phyloP scores from a whole-genome alignment of 1,284 basidiomycete genomes.

The Leccinum griseonigrum region DNA sequence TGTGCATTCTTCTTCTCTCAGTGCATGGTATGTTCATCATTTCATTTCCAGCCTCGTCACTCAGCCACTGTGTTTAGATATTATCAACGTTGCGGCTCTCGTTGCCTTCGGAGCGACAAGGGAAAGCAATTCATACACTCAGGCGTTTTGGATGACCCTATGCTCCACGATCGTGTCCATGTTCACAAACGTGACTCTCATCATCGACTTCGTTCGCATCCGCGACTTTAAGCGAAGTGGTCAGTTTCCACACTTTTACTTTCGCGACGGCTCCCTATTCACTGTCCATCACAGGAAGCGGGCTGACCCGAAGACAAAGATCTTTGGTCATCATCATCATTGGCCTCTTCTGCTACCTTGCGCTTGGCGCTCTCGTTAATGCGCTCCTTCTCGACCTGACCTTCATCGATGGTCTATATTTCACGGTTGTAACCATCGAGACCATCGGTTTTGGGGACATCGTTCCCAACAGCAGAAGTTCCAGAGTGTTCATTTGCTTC shows the following conservation, averaged over 20 bases:
- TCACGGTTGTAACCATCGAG: conserved; percentile 68
- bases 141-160: conserved; percentile 80
- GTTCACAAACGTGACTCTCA: conserved; percentile 68
- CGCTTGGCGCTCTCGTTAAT: conserved; percentile 62
- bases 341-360: conserved; percentile 69
- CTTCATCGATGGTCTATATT: conserved; percentile 72
- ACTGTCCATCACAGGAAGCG: conserved; percentile 51
- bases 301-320: conserved; percentile 78
- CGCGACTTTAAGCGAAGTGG: conserved; percentile 68
- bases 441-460: conserved; percentile 85
- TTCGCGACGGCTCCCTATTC: not conserved
- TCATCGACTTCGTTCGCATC: conserved; percentile 59
- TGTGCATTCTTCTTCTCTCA: conserved; percentile 62
- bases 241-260: conserved; percentile 27
- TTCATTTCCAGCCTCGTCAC: not conserved
- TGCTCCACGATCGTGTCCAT: conserved; percentile 72
- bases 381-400: conserved; percentile 55
- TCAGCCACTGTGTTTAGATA: conserved; percentile 41
- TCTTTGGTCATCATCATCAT: conserved; percentile 78
- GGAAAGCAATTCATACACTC: conserved; percentile 70
- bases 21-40: conserved; percentile 54
- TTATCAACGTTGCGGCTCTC: conserved; percentile 67
- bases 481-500: conserved; percentile 55
- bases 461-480: conserved; percentile 44
- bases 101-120: conserved; percentile 63